Base-by-base conservation (phyloP, 768 basidiomycete species). In the Gyrodon lividus region DNA sequence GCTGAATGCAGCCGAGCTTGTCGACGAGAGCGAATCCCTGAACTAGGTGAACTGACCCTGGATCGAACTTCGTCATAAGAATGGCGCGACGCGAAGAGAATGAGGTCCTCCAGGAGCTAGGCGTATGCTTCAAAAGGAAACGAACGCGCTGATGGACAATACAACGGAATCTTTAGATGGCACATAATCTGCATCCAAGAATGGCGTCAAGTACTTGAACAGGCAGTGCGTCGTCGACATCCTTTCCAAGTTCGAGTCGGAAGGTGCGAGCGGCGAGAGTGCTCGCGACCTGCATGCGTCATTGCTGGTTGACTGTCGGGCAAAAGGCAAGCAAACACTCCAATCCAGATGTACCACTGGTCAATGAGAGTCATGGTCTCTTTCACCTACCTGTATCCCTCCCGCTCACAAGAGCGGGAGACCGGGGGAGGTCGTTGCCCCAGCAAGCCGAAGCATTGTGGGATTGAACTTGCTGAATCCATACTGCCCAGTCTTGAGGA, bases 271-370 rank as follows among this genome's bases (percentile, higher is more conserved):
- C n/a, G n/a, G n/a, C 87, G 80, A 14, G 77, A 73, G 59, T 89
- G 87, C 45, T 89, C 87, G 33, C 86, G 78, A 24, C 78, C 82
- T 2, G 66, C 68, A 49, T 81, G 69, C 0, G 78, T 77, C 50
- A 84, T 72, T 3, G 76, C 70, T 6, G 80, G 79, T 24, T 83
- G 78, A 34, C 75, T 71, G 40, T 91, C 89, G 1, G 83, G 78
- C 4, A 85, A 74, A 2, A 80, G 72, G 4, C n/a, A 86, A 80
- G 57, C 89, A 93, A 96, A 76, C 17, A 87, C 77, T 55, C 88
- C 89, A 46, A 92, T 76, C 91, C 91, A 92, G 19, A 84, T 70
- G 52, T 86, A 79, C 91, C 91, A 93, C 67, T 93, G 90, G 38
- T 84, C 82, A 30, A 90, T 75, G 17, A 82, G 64, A 14, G 65